A percentile compares a stretch with the other conserved stretches of the same genome.
These are phyloP conservation scores for Populus tremula DNA, from an alignment of 345 rosid genomes.

Conservation along the genomic window DNA sequence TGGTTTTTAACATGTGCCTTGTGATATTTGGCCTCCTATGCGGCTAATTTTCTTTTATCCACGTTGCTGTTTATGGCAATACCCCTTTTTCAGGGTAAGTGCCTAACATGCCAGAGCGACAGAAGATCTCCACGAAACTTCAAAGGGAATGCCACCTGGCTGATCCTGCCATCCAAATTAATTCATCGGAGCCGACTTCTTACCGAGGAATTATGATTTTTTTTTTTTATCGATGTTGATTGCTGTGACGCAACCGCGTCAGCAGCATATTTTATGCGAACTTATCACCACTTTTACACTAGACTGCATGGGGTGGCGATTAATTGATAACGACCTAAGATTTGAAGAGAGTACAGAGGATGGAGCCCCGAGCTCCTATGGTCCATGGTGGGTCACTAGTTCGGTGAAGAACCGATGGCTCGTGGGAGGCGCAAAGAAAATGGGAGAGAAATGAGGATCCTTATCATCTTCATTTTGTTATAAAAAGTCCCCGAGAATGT, in stretches of 20 bases:
- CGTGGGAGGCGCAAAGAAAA: slow-evolving; percentile 20
- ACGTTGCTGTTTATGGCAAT: too few species aligned
- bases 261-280: neutral
- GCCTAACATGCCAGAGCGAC: too few species aligned
- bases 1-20: too few species aligned
- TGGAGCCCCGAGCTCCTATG: neutral
- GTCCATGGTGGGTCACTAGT: slow-evolving; percentile 27
- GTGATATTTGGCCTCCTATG: too few species aligned
- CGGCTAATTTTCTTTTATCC: too few species aligned
- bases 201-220: neutral
- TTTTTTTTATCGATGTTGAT: neutral
- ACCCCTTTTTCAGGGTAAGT: too few species aligned
- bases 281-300: neutral
- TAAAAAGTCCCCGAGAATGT: neutral
- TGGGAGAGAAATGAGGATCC: neutral
- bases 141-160: slow-evolving; percentile 15
- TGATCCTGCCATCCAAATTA: neutral
- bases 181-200: neutral
- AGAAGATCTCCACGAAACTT: neutral
- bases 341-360: neutral
- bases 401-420: slow-evolving; percentile 21
- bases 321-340: slow-evolving; percentile 17
- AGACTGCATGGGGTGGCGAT: neutral
- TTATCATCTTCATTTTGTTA: neutral
- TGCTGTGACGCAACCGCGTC: slow-evolving; percentile 11